These are phyloP conservation scores for Pseudodiploospora longispora DNA, from an alignment of 2,329 filamentous ascomycete species.

Conservation along the genomic window DNA sequence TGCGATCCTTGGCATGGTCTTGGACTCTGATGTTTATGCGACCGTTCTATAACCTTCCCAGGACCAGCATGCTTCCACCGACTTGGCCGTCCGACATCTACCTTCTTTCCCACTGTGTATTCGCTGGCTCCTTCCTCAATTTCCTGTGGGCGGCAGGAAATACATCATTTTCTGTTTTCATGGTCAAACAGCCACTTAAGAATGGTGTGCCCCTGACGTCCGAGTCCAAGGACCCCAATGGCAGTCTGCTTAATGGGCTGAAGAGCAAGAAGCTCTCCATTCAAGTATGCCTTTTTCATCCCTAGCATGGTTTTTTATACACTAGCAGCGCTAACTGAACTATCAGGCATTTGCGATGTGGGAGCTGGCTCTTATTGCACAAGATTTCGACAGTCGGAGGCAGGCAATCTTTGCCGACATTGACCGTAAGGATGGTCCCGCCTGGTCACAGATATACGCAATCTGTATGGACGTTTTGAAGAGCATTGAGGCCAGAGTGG, in stretches of 20 bases:
- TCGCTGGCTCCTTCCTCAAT: conserved; percentile 58
- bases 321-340: not conserved
- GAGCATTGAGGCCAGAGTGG: conserved; percentile 59
- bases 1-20: conserved; percentile 59
- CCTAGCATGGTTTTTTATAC: not conserved
- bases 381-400: conserved; percentile 64
- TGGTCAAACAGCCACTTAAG: conserved; percentile 75
- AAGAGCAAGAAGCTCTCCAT: conserved; percentile 75
- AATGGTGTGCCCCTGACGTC: conserved; percentile 74
- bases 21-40: conserved; percentile 63
- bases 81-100: conserved; percentile 50
- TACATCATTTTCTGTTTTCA: conserved; percentile 68
- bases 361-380: conserved; percentile 77
- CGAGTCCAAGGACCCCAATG: conserved; percentile 85
- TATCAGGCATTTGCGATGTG: conserved; percentile 73
- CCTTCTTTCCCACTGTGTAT: conserved; percentile 47
- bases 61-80: conserved; percentile 55
- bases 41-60: conserved; percentile 67
- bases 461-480: conserved; percentile 63
- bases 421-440: conserved; percentile 68
- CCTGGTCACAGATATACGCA: conserved; percentile 71
- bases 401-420: conserved; percentile 82
- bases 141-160: conserved; percentile 73
- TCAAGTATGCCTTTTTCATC: conserved; percentile 43
- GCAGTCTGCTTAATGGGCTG: conserved; percentile 75